Conservation (phyloP, 495 filamentous ascomycete genomes). For the Penicillium antarcticum region DNA sequence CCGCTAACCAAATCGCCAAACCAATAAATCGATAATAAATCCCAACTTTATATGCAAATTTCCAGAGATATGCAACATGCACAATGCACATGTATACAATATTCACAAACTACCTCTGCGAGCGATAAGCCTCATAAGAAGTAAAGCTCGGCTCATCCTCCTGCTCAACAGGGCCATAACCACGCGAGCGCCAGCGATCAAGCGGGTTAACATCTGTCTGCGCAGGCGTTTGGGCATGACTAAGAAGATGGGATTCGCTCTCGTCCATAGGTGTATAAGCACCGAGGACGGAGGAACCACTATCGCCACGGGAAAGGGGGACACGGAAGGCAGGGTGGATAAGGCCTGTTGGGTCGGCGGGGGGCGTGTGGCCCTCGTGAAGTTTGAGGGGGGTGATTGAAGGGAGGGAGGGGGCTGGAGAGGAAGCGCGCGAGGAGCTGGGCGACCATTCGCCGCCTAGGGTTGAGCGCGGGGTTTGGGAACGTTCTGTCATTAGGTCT, state of each 20-base stretch:
- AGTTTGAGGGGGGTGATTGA: constrained; percentile 26
- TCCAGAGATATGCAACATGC: neutral
- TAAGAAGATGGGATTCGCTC: constrained; percentile 43
- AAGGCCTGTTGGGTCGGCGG: constrained; percentile 15
- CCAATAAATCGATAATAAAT: neutral
- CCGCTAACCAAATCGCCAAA: neutral
- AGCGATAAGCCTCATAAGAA: constrained; percentile 42
- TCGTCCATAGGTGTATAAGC: constrained; percentile 41
- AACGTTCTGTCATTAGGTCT: constrained; percentile 62
- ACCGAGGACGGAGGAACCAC: constrained; percentile 17
- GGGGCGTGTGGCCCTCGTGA: constrained; percentile 25
- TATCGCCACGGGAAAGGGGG: constrained; percentile 27
- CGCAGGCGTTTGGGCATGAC: constrained; percentile 38
- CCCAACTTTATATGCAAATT: neutral
- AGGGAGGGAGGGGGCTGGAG: constrained; percentile 38
- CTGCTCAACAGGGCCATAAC: constrained; percentile 47
- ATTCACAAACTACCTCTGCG: constrained; percentile 10
- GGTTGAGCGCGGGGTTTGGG: constrained; percentile 61
- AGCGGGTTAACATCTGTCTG: constrained; percentile 25
- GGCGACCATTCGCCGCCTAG: constrained; percentile 41
- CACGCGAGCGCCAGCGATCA: constrained; percentile 46
- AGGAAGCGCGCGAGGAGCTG: constrained; percentile 45
- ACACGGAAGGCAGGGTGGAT: constrained; percentile 39
- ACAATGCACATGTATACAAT: neutral
- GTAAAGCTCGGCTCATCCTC: constrained; percentile 34